These are phyloP conservation scores for Aspergillus indologenus DNA, from an alignment of 495 filamentous ascomycete genomes.

Conservation along the genomic window DNA sequence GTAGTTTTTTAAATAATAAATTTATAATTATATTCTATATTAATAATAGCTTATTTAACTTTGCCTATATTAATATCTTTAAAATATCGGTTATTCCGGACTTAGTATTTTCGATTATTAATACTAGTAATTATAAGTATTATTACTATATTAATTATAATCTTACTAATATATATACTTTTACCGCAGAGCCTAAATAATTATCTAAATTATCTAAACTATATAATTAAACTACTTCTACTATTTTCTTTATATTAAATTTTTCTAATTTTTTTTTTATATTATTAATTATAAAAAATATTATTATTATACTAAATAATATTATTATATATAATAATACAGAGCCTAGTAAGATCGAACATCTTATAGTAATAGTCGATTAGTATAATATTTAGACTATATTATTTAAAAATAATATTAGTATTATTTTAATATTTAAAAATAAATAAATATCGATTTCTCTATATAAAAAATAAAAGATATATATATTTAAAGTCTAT, in stretches of 20 bases:
- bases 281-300: not conserved
- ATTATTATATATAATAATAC: not conserved
- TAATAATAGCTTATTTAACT: not conserved
- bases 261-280: not conserved
- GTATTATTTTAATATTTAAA: not conserved
- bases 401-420: not conserved
- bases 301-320: not conserved
- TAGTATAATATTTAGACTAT: not conserved
- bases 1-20: not conserved
- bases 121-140: not conserved
- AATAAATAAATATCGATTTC: not conserved
- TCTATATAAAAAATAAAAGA: not conserved
- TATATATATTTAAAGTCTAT: not conserved
- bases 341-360: not conserved
- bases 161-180: not conserved
- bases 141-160: conserved; percentile 1
- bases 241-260: not conserved
- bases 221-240: not conserved
- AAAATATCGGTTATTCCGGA: not conserved
- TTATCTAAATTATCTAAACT: not conserved
- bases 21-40: conserved; percentile 3
- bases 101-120: not conserved
- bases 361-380: not conserved
- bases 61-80: not conserved
- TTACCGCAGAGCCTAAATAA: not conserved